Base-by-base conservation (phyloP, 306 rosid species). In the Hylodesmum podocarpum region DNA sequence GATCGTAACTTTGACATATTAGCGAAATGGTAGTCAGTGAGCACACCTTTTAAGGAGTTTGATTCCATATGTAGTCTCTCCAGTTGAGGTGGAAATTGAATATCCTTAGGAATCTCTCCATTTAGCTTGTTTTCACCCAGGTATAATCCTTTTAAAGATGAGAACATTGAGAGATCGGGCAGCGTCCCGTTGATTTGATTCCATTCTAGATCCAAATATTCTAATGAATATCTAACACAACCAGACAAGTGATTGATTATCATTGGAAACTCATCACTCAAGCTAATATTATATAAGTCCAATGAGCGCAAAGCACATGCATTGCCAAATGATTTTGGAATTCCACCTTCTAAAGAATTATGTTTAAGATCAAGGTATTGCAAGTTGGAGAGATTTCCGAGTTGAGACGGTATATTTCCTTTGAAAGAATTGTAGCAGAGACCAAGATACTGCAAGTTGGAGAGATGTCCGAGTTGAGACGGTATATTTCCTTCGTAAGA, bases 391-490 rank as follows among this genome's bases (percentile, higher is more conserved):
- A 21, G 0, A 2, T 28, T 59, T 71, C 54, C n/a, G n/a, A 74
- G 24, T 4, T 65, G 6, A 33, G 76, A 33, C 18, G 81, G 81
- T 13, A 75, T 61, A 0, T 37, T 69, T 5, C 81, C 81, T 47
- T 2, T 53, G 1, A 81, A 41, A n/a, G 0, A 0, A 69, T 68
- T 75, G 2, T 0, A 0, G 0, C 19, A 6, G 21, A 81, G 71
- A 70, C 31, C 44, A 61, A 75, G 78, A 64, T 75, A 27, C 12
- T 59, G 68, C 18, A 82, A 77, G 18, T 40, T 77, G n/a, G 79
- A 64, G 34, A 82, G 82, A 1, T 50, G 64, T 27, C 82, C 82
- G 36, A 81, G 75, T 64, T 82, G 82, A 31, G 54, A 49, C 3
- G 82, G 82, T n/a, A 77, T 54, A 0, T 33, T 70, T 12, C 82